phyloP scores from a whole-genome alignment of 371 early-diverging fungal species.

The Mortierella sp. region DNA sequence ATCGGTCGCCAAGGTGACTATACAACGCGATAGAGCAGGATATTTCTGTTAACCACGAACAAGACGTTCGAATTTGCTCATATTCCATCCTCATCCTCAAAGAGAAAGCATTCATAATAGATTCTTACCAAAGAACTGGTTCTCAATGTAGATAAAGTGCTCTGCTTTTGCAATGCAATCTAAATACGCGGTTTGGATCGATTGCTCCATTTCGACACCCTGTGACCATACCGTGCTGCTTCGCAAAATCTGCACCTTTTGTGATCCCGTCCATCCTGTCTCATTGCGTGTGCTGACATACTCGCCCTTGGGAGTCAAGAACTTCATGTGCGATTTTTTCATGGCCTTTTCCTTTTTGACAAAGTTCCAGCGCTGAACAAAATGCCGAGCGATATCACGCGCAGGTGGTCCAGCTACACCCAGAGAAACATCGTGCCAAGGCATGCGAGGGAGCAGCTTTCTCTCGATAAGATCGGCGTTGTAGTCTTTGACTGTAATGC shows the following conservation, averaged over 20 bases:
- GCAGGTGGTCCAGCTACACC: constrained; percentile 67
- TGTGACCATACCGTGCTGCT: constrained; percentile 77
- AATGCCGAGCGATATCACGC: constrained; percentile 87
- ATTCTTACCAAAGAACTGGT: constrained; percentile 91
- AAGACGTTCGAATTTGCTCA: too few relatives aligned
- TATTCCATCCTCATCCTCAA: too few relatives aligned
- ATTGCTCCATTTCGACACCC: constrained; percentile 73
- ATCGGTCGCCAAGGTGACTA: constrained; percentile 72
- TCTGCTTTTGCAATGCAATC: constrained; percentile 77
- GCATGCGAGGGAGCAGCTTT: constrained; percentile 79
- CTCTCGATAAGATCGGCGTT: constrained; percentile 36
- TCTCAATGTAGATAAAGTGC: constrained; percentile 95
- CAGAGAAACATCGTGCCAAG: constrained; percentile 94
- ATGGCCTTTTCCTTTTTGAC: constrained; percentile 76
- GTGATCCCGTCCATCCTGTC: constrained; percentile 69
- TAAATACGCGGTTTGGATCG: constrained; percentile 89
- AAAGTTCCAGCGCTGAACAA: constrained; percentile 94
- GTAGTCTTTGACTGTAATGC: constrained; percentile 46
- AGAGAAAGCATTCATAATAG: neutral
- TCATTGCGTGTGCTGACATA: constrained; percentile 78
- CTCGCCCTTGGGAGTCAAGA: constrained; percentile 85
- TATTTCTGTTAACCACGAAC: too few relatives aligned
- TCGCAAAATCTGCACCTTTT: constrained; percentile 76
- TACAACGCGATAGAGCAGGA: too few relatives aligned
- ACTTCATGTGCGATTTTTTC: constrained; percentile 71